Base-by-base conservation (phyloP, 75 land plant genomes). In the Cupressus sempervirens region DNA sequence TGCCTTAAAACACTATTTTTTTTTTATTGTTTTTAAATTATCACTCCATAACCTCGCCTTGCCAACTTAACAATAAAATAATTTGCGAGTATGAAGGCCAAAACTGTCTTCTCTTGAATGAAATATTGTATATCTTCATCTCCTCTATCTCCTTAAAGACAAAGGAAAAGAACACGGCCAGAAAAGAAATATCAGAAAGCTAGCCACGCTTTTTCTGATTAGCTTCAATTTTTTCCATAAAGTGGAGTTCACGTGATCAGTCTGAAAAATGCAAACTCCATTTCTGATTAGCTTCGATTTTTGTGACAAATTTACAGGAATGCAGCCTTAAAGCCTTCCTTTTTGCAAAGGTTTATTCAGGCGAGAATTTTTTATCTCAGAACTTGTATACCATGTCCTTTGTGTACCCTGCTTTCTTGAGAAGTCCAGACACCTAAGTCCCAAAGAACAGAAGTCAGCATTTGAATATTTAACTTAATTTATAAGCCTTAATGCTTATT, bases 351-450 rank as follows among this genome's bases (percentile, higher is more conserved):
- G 83, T 52, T 81, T 52, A 50, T 30, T 52, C 38, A 52, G 6
- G 30, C 13, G 18, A 3, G 10, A 62, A 38, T 20, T 3, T 38
- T 67, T 5, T 26, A n/a, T 36, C 6, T 93, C 86, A 94, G 72
- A 94, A 94, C 84, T 94, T 94, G 91, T 89, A 93, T 38, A 94
- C 96, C 93, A 91, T 94, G 30, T 92, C 92, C 79, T 89, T 85
- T 7, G 90, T 87, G 84, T 94, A 94, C 35, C 95, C 96, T n/a
- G 88, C 84, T 35, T 93, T 91, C 84, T 89, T 94, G 82, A 94
- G 93, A 72, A 94, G 84, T 76, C 96, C 96, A 1, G 88, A 65
- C 7, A 94, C 86, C 95, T 93, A 90, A 68, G 53, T 67, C 62
- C 23, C 87, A 88, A 10, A 84, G 35, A 46, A 7, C 52, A 84